These are phyloP conservation scores for Coniochaeta sp. DNA, from an alignment of 2,329 filamentous ascomycete genomes.

Conservation along the genomic window DNA sequence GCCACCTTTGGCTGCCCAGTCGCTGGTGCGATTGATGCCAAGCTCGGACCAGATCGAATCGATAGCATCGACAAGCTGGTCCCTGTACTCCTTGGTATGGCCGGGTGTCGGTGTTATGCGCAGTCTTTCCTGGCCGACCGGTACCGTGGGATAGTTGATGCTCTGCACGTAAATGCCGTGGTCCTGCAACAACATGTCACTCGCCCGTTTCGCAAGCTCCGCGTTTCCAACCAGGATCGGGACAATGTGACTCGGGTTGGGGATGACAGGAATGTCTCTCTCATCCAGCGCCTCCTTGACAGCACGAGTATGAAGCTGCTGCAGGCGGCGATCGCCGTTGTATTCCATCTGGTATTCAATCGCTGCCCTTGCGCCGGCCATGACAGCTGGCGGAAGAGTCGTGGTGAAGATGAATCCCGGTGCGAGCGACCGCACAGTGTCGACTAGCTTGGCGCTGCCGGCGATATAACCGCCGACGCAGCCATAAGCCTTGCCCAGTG, in stretches of 20 bases:
- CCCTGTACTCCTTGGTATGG: constrained; percentile 75
- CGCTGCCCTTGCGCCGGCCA: constrained; percentile 85
- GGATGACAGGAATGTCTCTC: constrained; percentile 89
- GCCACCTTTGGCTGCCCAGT: constrained; percentile 85
- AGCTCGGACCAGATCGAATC: constrained; percentile 85
- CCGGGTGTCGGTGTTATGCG: constrained; percentile 94
- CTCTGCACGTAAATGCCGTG: constrained; percentile 96
- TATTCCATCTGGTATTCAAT: constrained; percentile 91
- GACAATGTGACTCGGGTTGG: constrained; percentile 94
- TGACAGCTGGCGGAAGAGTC: constrained; percentile 88
- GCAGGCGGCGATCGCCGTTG: constrained; percentile 78
- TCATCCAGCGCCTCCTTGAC: constrained; percentile 78
- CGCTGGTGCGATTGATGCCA: constrained; percentile 82
- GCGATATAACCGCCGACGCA: constrained; percentile 98
- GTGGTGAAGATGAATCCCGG: constrained; percentile 99
- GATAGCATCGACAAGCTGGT: constrained; percentile 76
- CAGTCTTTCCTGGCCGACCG: constrained; percentile 93
- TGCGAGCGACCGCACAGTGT: constrained; percentile 87
- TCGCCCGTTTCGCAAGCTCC: constrained; percentile 83
- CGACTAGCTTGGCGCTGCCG: constrained; percentile 76
- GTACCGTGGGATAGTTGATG: constrained; percentile 98
- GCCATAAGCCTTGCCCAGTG: constrained; percentile 94
- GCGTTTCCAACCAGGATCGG: constrained; percentile 92
- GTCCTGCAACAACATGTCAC: constrained; percentile 82
- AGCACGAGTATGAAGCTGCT: constrained; percentile 92